Conservation (phyloP, 495 filamentous ascomycete species). For the Penicillium simplicissimum region DNA sequence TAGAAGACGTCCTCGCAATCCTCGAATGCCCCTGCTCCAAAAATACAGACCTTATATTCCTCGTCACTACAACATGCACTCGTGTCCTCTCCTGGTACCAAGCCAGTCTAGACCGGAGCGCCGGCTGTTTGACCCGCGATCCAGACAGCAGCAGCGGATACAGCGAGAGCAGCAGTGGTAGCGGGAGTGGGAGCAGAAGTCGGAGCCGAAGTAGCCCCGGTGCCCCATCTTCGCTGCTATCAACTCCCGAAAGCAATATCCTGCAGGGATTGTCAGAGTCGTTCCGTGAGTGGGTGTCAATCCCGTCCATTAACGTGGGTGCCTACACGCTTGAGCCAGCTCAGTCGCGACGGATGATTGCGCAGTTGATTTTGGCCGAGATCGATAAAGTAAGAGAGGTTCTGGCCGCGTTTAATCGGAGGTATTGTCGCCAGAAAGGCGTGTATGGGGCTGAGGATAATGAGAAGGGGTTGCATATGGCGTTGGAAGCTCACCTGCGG, state of each 20-base stretch:
- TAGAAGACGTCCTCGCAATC: slow-evolving; percentile 9
- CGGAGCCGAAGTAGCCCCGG: neutral
- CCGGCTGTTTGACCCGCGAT: slow-evolving; percentile 3
- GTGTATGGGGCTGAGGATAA: neutral
- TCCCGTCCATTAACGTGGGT: neutral
- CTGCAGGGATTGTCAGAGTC: neutral
- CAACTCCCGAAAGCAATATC: neutral
- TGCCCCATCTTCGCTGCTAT: neutral
- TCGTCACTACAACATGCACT: slow-evolving; percentile 7
- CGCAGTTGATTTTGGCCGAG: neutral
- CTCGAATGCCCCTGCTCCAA: slow-evolving; percentile 7
- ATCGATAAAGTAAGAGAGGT: neutral
- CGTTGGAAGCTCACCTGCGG: neutral
- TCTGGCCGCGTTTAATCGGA: neutral
- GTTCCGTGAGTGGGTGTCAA: neutral
- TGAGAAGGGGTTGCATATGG: neutral
- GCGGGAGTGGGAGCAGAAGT: neutral
- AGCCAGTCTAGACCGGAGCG: slow-evolving; percentile 12
- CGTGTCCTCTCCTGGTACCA: slow-evolving; percentile 11
- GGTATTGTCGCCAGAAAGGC: neutral
- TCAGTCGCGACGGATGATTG: neutral
- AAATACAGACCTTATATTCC: slow-evolving; percentile 9
- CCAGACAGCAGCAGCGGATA: slow-evolving; percentile 1
- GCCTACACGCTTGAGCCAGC: neutral
- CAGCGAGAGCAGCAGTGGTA: neutral